Evolutionary conservation across 805 yeast genomes (phyloP).

Genomic region (Ogataea nonfermentans): DNA sequence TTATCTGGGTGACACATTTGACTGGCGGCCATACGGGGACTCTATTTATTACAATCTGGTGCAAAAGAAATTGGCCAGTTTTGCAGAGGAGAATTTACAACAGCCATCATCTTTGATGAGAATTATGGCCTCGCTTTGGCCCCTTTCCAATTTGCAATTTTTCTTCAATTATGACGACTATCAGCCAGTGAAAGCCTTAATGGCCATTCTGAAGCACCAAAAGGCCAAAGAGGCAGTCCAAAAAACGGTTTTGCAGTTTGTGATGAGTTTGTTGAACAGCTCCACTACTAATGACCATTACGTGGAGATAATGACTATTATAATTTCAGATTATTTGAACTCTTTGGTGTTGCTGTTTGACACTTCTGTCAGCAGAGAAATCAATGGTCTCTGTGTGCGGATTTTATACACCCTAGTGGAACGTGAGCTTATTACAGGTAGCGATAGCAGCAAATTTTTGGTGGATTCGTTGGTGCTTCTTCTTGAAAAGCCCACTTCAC

Average conservation of each 20-base stretch:
- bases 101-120: slow-evolving; percentile 77
- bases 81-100: slow-evolving; percentile 76
- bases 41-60: slow-evolving; percentile 54
- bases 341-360: slow-evolving; percentile 51
- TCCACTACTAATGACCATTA: slow-evolving; percentile 42
- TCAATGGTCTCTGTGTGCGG: slow-evolving; percentile 52
- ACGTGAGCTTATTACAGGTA: slow-evolving; percentile 55
- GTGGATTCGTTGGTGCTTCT: slow-evolving; percentile 58
- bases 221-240: slow-evolving; percentile 69
- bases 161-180: slow-evolving; percentile 57
- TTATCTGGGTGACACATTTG: slow-evolving; percentile 45
- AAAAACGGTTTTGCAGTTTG: slow-evolving; percentile 51
- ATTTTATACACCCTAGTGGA: slow-evolving; percentile 52
- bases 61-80: slow-evolving; percentile 61
- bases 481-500: slow-evolving; percentile 54
- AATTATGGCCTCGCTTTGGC: slow-evolving; percentile 60
- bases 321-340: slow-evolving; percentile 56
- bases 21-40: slow-evolving; percentile 56
- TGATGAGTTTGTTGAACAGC: slow-evolving; percentile 43
- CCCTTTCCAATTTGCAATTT: slow-evolving; percentile 42
- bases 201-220: slow-evolving; percentile 49
- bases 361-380: slow-evolving; percentile 40
- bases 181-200: slow-evolving; percentile 53
- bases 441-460: slow-evolving; percentile 50
- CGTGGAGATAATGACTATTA: slow-evolving; percentile 48